Evolutionary conservation across 208 protist genomes (phyloP).

Genomic region (Trypanosoma scelopori): DNA sequence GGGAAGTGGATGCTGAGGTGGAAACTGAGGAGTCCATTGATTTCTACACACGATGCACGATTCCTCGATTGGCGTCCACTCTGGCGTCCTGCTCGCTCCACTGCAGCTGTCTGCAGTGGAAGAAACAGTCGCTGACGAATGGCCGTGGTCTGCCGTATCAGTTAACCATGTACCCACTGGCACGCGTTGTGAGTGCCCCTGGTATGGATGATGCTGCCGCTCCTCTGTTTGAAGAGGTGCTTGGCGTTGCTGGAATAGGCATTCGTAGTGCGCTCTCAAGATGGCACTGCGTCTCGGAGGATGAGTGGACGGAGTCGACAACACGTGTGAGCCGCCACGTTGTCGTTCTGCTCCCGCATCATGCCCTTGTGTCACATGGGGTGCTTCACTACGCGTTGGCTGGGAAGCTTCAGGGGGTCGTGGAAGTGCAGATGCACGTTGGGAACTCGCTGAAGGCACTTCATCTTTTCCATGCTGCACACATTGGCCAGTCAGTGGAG

Average conservation of each 20-base stretch:
- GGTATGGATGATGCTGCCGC: slow-evolving; percentile 9
- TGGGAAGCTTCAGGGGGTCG: background rate
- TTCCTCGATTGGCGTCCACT: slow-evolving; percentile 2
- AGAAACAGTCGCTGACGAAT: background rate
- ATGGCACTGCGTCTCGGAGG: slow-evolving; percentile 16
- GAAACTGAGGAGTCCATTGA: slow-evolving; percentile 18
- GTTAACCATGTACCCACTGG: slow-evolving; percentile 20
- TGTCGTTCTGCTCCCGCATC: slow-evolving; percentile 28
- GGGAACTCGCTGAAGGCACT: slow-evolving; percentile 19
- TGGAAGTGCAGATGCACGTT: slow-evolving; percentile 22
- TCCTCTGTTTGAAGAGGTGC: slow-evolving; percentile 26
- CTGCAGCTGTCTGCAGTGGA: background rate
- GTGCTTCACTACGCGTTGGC: slow-evolving; percentile 17
- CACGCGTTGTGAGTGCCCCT: slow-evolving; percentile 26
- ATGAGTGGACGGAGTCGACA: slow-evolving; percentile 6
- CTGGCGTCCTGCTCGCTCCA: background rate
- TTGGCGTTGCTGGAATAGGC: slow-evolving; percentile 10
- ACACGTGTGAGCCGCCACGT: slow-evolving; percentile 19
- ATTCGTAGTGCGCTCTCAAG: background rate
- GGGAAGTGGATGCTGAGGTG: slow-evolving; percentile 20
- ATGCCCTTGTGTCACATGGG: slow-evolving; percentile 9
- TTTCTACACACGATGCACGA: slow-evolving; percentile 25
- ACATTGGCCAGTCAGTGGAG: background rate
- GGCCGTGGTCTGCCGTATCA: background rate
- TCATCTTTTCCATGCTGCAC: background rate